Base-by-base conservation (phyloP, 1,139 yeast genomes). In the Tardiomyces blankii region DNA sequence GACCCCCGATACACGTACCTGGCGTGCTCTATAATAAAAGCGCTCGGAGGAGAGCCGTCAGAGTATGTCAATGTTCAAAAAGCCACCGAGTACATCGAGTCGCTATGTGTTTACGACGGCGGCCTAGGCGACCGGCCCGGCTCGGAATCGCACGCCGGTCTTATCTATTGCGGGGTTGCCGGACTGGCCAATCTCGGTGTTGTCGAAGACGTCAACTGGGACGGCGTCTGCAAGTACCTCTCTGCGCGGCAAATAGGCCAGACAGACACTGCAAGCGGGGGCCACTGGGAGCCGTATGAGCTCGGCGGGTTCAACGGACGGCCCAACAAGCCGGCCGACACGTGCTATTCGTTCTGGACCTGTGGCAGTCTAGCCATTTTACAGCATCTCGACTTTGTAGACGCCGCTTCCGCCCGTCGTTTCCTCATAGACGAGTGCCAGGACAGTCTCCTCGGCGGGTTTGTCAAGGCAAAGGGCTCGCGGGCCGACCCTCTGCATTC, bases 341-440 rank as follows among this genome's bases (percentile, higher is more conserved):
- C 96, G 0, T 91, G 98, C 65, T 91, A 91, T 62, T 77, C 86
- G 8, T 91, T 89, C 74, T 91, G 98, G 98, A 76, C 79, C 43
- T 62, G 79, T 9, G 93, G 78, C 1, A 70, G 87, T 9, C 65
- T 88, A 49, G 60, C 61, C 1, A 51, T 82, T 42, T 62, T 80
- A 12, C 62, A 51, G 2, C 50, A 48, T 3, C 55, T 54, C 33
- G 54, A 54, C 0, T 59, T 78, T 16, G 57, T 76, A 1, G 71
- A 80, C 47, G 43, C 54, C 1, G 58, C 59, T 0, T 59, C 61
- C 2, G 73, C 76, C 1, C 56, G 60, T 7, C 53, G 60, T 2
- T 88, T 73, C 56, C 64, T 91, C 21, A 56, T 84, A n/a, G 53
- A 63, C 1, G 61, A 66, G 21, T 81, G 93, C 1, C 95, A 87